phyloP scores from a whole-genome alignment of 176 grass and related monocot genomes.

The Eremochloa ophiuroides region DNA sequence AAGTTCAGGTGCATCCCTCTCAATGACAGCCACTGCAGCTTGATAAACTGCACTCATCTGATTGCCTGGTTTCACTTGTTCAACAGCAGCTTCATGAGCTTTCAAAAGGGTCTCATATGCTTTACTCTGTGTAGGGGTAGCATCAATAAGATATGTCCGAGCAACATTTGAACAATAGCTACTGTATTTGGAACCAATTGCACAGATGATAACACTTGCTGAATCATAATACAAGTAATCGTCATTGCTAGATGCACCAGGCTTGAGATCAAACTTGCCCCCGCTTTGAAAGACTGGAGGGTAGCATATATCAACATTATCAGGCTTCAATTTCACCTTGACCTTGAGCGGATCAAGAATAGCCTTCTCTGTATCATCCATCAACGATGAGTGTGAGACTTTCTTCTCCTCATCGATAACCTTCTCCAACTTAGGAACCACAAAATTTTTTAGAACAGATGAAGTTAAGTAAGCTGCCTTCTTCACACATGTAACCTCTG shows the following conservation, averaged over 20 bases:
- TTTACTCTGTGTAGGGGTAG: slow-evolving; percentile 53
- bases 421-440: slow-evolving; percentile 83
- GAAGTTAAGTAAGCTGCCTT: slow-evolving; percentile 81
- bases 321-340: slow-evolving; percentile 79
- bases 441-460: slow-evolving; percentile 78
- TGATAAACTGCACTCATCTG: slow-evolving; percentile 55
- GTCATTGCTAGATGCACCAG: slow-evolving; percentile 84
- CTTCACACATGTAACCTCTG: slow-evolving; percentile 56
- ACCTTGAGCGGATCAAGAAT: slow-evolving; percentile 75
- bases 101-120: slow-evolving; percentile 80
- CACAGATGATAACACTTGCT: slow-evolving; percentile 81
- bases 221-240: slow-evolving; percentile 82
- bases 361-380: slow-evolving; percentile 77
- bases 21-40: slow-evolving; percentile 52
- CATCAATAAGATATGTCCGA: slow-evolving; percentile 84
- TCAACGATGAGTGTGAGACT: slow-evolving; percentile 69
- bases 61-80: slow-evolving; percentile 56
- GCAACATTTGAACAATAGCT: slow-evolving; percentile 95
- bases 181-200: slow-evolving; percentile 71
- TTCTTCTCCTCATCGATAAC: slow-evolving; percentile 81
- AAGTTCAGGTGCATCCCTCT: slow-evolving; percentile 75
- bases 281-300: slow-evolving; percentile 95
- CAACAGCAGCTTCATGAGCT: slow-evolving; percentile 80
- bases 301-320: slow-evolving; percentile 94
- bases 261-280: slow-evolving; percentile 84